Base-by-base conservation (phyloP, 2,329 filamentous ascomycete species). In the Monilinia fructicola region DNA sequence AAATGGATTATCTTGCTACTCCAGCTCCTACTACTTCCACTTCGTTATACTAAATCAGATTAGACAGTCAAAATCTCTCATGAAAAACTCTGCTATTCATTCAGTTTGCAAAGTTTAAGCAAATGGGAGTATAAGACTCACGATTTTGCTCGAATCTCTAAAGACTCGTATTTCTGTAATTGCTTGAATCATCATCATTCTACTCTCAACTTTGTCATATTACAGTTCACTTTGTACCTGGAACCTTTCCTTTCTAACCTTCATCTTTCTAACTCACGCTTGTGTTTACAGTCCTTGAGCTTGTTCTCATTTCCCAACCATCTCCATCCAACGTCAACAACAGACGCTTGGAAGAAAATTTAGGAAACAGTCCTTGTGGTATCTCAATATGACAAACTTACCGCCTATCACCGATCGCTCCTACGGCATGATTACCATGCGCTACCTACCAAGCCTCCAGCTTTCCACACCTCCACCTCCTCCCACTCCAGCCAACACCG, bases 341-440 rank as follows among this genome's bases (percentile, higher is more conserved):
- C 26, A 52, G 26, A 21, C 11, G 16, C 38, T 60, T 1, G 3
- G 14, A 59, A 16, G 14, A 26, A 12, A 9, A 16, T 23, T 4
- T 21, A 21, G 12, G 18, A 60, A n/a, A 21, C 9, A 28, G 16
- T 6, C 31, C 18, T 35, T 5, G 5, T 16, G 14, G n/a, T 38
- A 23, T 26, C 28, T n/a, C 4, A 23, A 18, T 44, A 67, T 64
- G 50, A 26, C 52, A 50, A 18, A 48, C 21, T 26, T 65, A 0
- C 63, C 65, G 52, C 42, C 64, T 6, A 68, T 71, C 21, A 59
- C 46, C 18, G 69, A 73, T 55, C 70, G 70, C 54, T 72, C 69
- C 35, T 71, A 69, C 61, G 69, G 69, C n/a, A 67, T 72, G 18
- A 68, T 72, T 21, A 18, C 69, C 28, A 52, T 68, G n/a, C 67